Evolutionary conservation across 176 grass and related monocot species (phyloP).

Genomic region (Dactylis glomerata): DNA sequence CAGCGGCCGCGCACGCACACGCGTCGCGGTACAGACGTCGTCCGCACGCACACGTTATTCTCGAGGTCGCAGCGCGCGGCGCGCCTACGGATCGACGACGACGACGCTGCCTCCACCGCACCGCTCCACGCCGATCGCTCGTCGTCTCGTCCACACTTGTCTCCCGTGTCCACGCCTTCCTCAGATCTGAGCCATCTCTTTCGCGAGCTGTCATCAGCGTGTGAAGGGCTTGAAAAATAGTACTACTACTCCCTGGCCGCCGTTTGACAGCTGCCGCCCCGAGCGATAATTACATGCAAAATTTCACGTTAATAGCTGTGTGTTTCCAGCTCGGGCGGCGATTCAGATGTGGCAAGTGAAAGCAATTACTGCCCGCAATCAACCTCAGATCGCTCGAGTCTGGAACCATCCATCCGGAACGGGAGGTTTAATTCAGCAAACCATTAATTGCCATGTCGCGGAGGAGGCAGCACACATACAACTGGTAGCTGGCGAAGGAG

Average conservation of each 20-base stretch:
- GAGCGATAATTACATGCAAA: neutral
- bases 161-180: neutral
- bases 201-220: conserved; percentile 12
- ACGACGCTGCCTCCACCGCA: conserved; percentile 30
- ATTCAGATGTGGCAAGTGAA: neutral
- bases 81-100: conserved; percentile 19
- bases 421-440: neutral
- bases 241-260: neutral
- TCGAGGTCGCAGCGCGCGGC: conserved; percentile 34
- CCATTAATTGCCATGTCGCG: conserved; percentile 28
- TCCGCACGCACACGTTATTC: conserved; percentile 48
- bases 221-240: conserved; percentile 4
- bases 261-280: neutral
- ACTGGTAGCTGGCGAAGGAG: neutral
- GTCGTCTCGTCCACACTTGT: conserved; percentile 41
- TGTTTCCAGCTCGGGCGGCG: neutral
- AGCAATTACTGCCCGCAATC: neutral
- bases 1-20: conserved; percentile 29
- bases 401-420: neutral
- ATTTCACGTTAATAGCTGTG: neutral
- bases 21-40: conserved; percentile 25
- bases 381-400: neutral
- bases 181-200: conserved; percentile 7
- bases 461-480: conserved; percentile 13
- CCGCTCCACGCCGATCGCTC: neutral